These are phyloP conservation scores for Dactylellina drechsleri DNA, from an alignment of 2,329 filamentous ascomycete species.

Conservation along the genomic window DNA sequence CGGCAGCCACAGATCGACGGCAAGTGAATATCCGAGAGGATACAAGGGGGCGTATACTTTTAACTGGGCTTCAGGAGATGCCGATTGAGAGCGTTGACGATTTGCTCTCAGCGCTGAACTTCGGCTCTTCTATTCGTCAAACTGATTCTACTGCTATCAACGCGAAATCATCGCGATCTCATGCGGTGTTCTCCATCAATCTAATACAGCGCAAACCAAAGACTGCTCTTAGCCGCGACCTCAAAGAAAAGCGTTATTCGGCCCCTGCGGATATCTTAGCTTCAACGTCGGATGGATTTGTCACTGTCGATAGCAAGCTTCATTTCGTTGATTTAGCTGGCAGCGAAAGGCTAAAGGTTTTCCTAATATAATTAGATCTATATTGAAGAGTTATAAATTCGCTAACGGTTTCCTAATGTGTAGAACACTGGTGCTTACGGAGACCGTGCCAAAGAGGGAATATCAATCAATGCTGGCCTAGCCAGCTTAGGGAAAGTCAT, in stretches of 20 bases:
- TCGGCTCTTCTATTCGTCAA: conserved; percentile 92
- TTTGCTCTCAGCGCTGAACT: conserved; percentile 85
- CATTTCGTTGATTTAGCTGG: conserved; percentile 98
- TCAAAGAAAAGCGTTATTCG: conserved; percentile 79
- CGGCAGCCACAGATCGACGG: conserved; percentile 74
- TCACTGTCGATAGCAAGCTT: conserved; percentile 96
- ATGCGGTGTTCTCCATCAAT: conserved; percentile 96
- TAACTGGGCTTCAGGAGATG: conserved; percentile 88
- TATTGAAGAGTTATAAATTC: neutral
- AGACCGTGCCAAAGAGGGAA: conserved; percentile 92
- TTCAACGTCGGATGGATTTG: conserved; percentile 70
- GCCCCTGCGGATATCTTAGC: conserved; percentile 84
- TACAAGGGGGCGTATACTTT: conserved; percentile 88
- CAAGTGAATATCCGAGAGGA: conserved; percentile 94
- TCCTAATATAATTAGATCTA: neutral
- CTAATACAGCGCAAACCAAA: conserved; percentile 79
- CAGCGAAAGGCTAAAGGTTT: conserved; percentile 84
- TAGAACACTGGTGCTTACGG: conserved; percentile 91
- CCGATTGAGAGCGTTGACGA: conserved; percentile 92
- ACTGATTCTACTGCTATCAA: conserved; percentile 98
- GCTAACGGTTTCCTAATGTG: conserved; percentile 1
- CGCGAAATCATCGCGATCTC: conserved; percentile 94
- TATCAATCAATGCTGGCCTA: conserved; percentile 96
- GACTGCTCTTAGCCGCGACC: conserved; percentile 65
- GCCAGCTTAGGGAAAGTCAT: conserved; percentile 98